phyloP scores from a whole-genome alignment of 148 eudicot species.

The Chenopodium berlandieri region DNA sequence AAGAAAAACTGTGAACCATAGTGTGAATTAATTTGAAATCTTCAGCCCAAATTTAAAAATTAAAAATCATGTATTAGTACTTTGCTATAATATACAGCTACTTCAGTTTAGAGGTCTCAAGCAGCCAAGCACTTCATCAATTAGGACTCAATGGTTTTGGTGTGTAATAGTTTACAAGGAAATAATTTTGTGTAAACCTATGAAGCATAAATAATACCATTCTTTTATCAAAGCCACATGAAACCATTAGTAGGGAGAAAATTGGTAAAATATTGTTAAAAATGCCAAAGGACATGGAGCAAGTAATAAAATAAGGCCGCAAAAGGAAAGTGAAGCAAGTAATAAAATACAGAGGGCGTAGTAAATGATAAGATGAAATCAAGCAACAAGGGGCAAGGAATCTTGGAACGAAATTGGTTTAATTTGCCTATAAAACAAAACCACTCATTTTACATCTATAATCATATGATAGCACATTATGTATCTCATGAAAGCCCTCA shows the following conservation, averaged over 20 bases:
- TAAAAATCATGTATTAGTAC: neutral
- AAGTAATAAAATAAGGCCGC: no score
- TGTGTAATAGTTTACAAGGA: no score
- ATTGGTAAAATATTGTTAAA: no score
- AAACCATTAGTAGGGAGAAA: no score
- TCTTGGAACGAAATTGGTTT: neutral
- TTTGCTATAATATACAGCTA: neutral
- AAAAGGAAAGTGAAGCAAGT: no score
- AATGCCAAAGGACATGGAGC: no score
- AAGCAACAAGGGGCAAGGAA: neutral
- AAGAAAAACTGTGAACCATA: neutral
- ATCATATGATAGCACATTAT: neutral
- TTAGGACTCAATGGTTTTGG: neutral
- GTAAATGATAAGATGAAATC: neutral
- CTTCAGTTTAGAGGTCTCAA: neutral
- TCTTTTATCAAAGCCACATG: no score
- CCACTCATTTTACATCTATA: conserved; percentile 8
- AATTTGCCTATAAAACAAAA: neutral
- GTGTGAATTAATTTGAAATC: neutral
- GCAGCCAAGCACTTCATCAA: neutral
- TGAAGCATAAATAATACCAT: no score
- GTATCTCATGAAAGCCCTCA: neutral
- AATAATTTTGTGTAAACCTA: no score
- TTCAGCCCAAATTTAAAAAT: neutral
- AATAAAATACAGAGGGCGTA: no score